A percentile compares a stretch with the other conserved stretches of the same genome.
Evolutionary conservation across 1,284 basidiomycete species (phyloP).

Genomic region (Pseudozyma hubeiensis): DNA sequence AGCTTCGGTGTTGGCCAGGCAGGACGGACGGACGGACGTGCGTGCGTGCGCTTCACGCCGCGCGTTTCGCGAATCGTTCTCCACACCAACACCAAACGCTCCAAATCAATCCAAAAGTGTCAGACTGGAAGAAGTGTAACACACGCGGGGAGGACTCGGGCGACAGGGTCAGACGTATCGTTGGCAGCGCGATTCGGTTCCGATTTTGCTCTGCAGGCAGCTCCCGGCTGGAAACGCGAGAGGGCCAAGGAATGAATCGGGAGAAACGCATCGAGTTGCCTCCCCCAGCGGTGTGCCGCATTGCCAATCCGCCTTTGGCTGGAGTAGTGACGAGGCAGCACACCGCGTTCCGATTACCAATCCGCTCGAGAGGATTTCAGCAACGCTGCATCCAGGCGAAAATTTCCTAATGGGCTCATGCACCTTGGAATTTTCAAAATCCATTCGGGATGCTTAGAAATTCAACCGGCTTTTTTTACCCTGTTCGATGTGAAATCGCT

Average conservation of each 20-base stretch:
- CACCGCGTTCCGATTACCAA: slow-evolving; percentile 26
- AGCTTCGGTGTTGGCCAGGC: too few species aligned
- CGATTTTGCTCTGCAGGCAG: slow-evolving; percentile 1
- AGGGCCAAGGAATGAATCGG: neutral
- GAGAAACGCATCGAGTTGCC: slow-evolving; percentile 25
- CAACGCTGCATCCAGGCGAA: neutral
- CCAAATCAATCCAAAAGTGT: neutral
- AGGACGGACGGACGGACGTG: too few species aligned
- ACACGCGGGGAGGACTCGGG: too few species aligned
- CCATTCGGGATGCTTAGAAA: slow-evolving; percentile 12
- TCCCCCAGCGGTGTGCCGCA: too few species aligned
- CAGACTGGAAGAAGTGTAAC: neutral
- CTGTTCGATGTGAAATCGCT: slow-evolving; percentile 3
- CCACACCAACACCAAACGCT: slow-evolving; percentile 1
- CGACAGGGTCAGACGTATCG: neutral
- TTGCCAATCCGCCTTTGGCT: slow-evolving; percentile 8
- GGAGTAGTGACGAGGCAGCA: slow-evolving; percentile 5
- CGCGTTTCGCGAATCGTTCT: neutral
- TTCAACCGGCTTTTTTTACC: slow-evolving; percentile 13
- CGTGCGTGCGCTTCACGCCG: too few species aligned
- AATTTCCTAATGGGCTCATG: neutral
- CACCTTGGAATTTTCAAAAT: slow-evolving; percentile 3
- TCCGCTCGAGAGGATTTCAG: slow-evolving; percentile 3
- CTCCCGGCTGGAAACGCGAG: neutral
- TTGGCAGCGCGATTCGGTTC: slow-evolving; percentile 14